Base-by-base conservation (phyloP, 805 yeast species). In the Saturnispora saitoi region DNA sequence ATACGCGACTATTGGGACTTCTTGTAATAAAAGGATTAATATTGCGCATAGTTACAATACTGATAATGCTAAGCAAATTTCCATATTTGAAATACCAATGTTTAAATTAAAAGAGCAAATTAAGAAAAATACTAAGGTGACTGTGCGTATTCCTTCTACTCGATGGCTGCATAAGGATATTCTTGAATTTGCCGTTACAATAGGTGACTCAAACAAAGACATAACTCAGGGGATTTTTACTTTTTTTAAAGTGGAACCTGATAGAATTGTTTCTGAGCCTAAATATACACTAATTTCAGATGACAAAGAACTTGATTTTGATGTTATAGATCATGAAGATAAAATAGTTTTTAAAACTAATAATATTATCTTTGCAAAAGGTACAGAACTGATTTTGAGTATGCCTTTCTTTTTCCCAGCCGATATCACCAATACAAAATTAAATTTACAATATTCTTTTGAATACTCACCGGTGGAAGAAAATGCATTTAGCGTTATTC, bases 341-440 rank as follows among this genome's bases (percentile, higher is more conserved):
- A 47, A 36, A n/a, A 19, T 62, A 3, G 36, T 41, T 2, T 63
- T 63, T 47, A 48, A 32, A 4, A 37, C 49, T n/a, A 34, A 49
- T n/a, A 24, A 47, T 0, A 9, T 28, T 4, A n/a, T 15, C 4
- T 39, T 61, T 4, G 32, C 48, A 2, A 17, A 55, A 1, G 45
- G 48, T 2, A 41, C 56, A 6, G 26, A 37, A 3, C 14, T 61
- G 22, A 36, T 28, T 2, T 46, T 62, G 2, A 43, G 50, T 6
- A 56, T 65, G 19, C 69, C 69, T 2, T 65, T 63, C 47, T 64
- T 64, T 48, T 65, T 65, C 48, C 67, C 67, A 1, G 66, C 65
- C 4, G 63, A 59, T 7, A 63, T 69, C 22, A 56, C 66, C 1
- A 59, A 68, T 45, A 56, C 70, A 3, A 42, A 51, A 12, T 44